Base-by-base conservation (phyloP, 352 stramenopile species). In the Blastocystis sp. region DNA sequence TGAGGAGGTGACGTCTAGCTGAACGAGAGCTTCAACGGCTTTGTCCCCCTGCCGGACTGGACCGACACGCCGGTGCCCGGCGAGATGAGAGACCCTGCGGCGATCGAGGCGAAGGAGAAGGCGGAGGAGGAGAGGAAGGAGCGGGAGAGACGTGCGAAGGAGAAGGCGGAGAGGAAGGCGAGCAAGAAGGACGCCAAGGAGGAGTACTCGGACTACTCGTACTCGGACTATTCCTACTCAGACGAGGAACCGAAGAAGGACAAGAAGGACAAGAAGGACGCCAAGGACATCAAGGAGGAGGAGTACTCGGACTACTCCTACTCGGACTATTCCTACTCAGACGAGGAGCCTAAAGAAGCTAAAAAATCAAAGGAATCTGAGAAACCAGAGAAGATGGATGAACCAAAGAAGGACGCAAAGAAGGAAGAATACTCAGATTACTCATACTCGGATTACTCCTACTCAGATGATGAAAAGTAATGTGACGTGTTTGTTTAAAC, bases 261-360 rank as follows among this genome's bases (percentile, higher is more conserved):
- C 18, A 66, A 66, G 56, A 8, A 8, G 7, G 20, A 66, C 7
- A n/a, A 66, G 8, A n/a, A n/a, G 7, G 20, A 66, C 18, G 56
- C 56, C 18, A 56, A 0, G 9, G 18, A 56, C 9, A 56, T 20
- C 9, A 18, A 56, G 50, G 62, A 55, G 64, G 39, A 39, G 11
- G 64, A 76, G 29, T 76, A 76, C n/a, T 55, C 34, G 11, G 62
- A 70, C 26, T 80, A 80, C 47, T 80, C 70, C 45, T 80, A 80
- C 53, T 80, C 70, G 43, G 70, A 80, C 64, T 80, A 80, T 39
- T 80, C 70, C 5, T 80, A 80, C 29, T 80, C 70, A 29, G 45
- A 80, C 50, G 29, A 64, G n/a, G 39, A 76, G 29, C 15, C 43
- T 13, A 39, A 76, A 43, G 6, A 37, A 37, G 29, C 7, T 45